phyloP scores from a whole-genome alignment of 2,329 filamentous ascomycete species.

The Neoarthrinium moseri region DNA sequence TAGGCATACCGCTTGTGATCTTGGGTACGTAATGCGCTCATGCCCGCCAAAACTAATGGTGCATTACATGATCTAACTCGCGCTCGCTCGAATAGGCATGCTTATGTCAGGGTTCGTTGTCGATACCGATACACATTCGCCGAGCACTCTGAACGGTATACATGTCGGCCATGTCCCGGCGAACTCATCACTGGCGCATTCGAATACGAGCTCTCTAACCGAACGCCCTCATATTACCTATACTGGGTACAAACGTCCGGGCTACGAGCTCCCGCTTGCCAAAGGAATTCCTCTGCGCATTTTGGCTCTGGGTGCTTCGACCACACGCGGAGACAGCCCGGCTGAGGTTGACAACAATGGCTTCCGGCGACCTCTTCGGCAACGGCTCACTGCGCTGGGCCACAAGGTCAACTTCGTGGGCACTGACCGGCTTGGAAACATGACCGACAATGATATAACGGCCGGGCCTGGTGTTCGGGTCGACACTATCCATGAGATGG shows the following conservation, averaged over 20 bases:
- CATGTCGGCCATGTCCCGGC: slow-evolving; percentile 3
- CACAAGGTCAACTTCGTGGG: slow-evolving; percentile 33
- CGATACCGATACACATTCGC: background rate
- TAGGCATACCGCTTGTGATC: slow-evolving; percentile 3
- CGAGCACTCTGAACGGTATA: slow-evolving; percentile 2
- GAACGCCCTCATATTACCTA: slow-evolving; percentile 5
- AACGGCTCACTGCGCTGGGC: slow-evolving; percentile 29
- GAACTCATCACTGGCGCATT: slow-evolving; percentile 2
- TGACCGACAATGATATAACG: slow-evolving; percentile 33
- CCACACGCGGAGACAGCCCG: slow-evolving; percentile 29
- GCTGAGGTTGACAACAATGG: slow-evolving; percentile 30
- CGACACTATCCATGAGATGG: slow-evolving; percentile 26
- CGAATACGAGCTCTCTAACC: background rate
- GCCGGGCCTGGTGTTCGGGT: slow-evolving; percentile 30
- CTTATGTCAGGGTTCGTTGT: slow-evolving; percentile 7
- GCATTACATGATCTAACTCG: background rate
- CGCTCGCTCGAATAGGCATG: background rate
- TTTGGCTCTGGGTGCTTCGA: slow-evolving; percentile 31
- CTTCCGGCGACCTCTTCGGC: slow-evolving; percentile 31
- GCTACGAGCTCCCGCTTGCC: slow-evolving; percentile 28
- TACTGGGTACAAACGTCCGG: slow-evolving; percentile 22
- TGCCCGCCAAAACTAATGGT: too few species aligned
- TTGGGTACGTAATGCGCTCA: background rate
- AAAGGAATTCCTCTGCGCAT: slow-evolving; percentile 29
- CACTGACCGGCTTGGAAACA: slow-evolving; percentile 29